These are phyloP conservation scores for Volvariella volvacea DNA, from an alignment of 1,284 basidiomycete genomes.

Conservation along the genomic window DNA sequence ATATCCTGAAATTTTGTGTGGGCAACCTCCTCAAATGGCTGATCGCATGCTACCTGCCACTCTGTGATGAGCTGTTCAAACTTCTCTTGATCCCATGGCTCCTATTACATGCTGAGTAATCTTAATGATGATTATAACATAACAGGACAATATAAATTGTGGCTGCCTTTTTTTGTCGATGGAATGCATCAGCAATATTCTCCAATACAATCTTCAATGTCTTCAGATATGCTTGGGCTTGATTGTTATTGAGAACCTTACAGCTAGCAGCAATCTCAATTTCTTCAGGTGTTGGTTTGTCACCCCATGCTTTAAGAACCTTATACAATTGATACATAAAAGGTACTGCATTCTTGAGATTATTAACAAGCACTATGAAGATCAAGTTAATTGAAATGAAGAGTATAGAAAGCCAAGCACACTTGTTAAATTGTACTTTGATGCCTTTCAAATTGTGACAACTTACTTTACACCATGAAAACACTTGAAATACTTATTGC, in stretches of 20 bases:
- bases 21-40: slow-evolving; percentile 26
- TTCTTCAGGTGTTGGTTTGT: slow-evolving; percentile 7
- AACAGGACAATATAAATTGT: background rate
- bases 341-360: slow-evolving; percentile 7
- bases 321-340: slow-evolving; percentile 7
- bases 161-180: background rate
- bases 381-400: slow-evolving; percentile 3
- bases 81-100: slow-evolving; percentile 17
- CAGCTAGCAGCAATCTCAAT: slow-evolving; percentile 7
- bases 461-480: slow-evolving; percentile 16
- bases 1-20: slow-evolving; percentile 17
- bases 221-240: slow-evolving; percentile 3
- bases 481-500: slow-evolving; percentile 15
- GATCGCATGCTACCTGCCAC: slow-evolving; percentile 24
- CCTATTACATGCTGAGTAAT: too few species aligned
- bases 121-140: background rate
- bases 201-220: slow-evolving; percentile 1
- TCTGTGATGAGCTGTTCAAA: slow-evolving; percentile 20
- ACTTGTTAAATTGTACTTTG: slow-evolving; percentile 15
- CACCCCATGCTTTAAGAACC: slow-evolving; percentile 4
- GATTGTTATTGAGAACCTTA: slow-evolving; percentile 2
- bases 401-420: slow-evolving; percentile 4
- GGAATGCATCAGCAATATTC: slow-evolving; percentile 3
- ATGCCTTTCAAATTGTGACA: slow-evolving; percentile 14
- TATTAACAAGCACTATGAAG: slow-evolving; percentile 8